These are phyloP conservation scores for Ogataea allantospora DNA, from an alignment of 805 yeast species.

Conservation along the genomic window DNA sequence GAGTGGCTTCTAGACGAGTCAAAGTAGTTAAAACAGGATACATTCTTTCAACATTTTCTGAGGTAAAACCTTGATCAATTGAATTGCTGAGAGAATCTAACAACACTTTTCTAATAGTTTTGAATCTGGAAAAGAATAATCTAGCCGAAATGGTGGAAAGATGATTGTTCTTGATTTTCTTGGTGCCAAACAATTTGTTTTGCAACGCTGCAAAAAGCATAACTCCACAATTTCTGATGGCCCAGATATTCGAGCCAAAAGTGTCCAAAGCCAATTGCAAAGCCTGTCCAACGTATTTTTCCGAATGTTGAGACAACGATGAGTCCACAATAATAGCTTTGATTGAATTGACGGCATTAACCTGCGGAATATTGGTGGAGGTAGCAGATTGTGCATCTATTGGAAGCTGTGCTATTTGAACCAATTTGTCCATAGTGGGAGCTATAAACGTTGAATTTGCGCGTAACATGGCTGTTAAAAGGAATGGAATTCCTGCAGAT, in stretches of 20 bases:
- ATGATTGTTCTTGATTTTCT: slow-evolving; percentile 34
- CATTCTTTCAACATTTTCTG: slow-evolving; percentile 51
- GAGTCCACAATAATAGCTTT: slow-evolving; percentile 73
- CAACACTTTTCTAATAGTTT: slow-evolving; percentile 50
- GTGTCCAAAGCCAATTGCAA: slow-evolving; percentile 58
- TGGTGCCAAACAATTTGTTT: slow-evolving; percentile 72
- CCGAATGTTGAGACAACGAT: slow-evolving; percentile 51
- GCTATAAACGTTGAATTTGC: slow-evolving; percentile 46
- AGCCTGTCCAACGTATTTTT: slow-evolving; percentile 53
- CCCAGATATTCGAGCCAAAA: slow-evolving; percentile 74
- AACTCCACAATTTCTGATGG: slow-evolving; percentile 86
- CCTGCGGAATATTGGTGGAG: slow-evolving; percentile 80
- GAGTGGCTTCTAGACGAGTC: slow-evolving; percentile 62
- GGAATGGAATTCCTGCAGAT: slow-evolving; percentile 87
- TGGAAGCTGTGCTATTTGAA: slow-evolving; percentile 54
- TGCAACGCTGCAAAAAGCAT: slow-evolving; percentile 89
- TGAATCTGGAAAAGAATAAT: slow-evolving; percentile 67
- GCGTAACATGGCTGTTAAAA: slow-evolving; percentile 71
- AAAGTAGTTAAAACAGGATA: slow-evolving; percentile 77
- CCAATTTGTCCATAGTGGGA: slow-evolving; percentile 49
- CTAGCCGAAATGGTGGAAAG: slow-evolving; percentile 41
- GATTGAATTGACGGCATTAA: slow-evolving; percentile 88
- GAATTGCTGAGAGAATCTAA: slow-evolving; percentile 40
- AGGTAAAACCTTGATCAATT: slow-evolving; percentile 20
- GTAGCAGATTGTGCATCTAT: slow-evolving; percentile 39